phyloP scores from a whole-genome alignment of 192 early-diverging fungal species.

The Coemansia sp. region DNA sequence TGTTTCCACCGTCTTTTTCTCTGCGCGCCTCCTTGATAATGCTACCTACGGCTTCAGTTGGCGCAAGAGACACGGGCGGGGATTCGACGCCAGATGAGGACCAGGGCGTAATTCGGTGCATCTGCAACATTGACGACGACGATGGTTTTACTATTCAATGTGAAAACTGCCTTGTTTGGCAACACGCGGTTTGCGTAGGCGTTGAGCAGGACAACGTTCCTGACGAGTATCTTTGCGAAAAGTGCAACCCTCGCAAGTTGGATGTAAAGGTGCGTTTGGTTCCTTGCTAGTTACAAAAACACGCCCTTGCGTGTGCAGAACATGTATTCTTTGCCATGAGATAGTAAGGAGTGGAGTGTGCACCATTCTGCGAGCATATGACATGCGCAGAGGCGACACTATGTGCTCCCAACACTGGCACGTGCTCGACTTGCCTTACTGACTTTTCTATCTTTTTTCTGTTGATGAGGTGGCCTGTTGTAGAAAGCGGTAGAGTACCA shows the following conservation, averaged over 20 bases:
- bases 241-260: constrained; percentile 70
- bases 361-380: background rate
- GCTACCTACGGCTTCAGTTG: constrained; percentile 20
- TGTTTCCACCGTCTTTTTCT: background rate
- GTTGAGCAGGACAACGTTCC: constrained; percentile 70
- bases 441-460: background rate
- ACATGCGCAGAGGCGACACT: background rate
- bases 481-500: constrained; percentile 51
- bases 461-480: background rate
- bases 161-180: constrained; percentile 92
- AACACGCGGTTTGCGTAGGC: constrained; percentile 88
- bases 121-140: constrained; percentile 86
- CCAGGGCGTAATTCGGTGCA: constrained; percentile 90
- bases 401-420: background rate
- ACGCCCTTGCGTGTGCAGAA: background rate
- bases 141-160: constrained; percentile 98
- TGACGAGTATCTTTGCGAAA: constrained; percentile 83
- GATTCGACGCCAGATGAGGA: constrained; percentile 62
- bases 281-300: background rate
- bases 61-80: constrained; percentile 24
- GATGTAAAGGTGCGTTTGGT: constrained; percentile 51
- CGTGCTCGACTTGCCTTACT: background rate
- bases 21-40: constrained; percentile 5
- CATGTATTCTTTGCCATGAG: background rate
- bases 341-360: background rate